These are phyloP conservation scores for Dalechampia spathulata DNA, from an alignment of 441 rosid species.

Conservation along the genomic window DNA sequence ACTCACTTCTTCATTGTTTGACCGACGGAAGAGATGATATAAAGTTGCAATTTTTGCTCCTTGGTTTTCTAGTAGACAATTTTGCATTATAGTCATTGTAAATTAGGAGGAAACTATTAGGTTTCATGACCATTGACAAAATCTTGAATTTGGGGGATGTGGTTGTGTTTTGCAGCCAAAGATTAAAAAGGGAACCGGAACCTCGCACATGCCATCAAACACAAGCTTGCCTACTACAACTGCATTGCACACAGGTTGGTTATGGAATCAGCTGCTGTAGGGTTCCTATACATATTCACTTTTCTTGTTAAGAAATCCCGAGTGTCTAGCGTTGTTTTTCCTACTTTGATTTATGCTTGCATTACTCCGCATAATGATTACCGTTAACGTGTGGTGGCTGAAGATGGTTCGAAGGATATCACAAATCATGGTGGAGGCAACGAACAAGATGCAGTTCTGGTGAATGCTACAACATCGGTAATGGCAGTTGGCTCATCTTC, in stretches of 20 bases:
- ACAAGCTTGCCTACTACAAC: conserved; percentile 20
- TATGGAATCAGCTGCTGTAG: background rate
- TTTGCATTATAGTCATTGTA: background rate
- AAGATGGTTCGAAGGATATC: conserved; percentile 34
- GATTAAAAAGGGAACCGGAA: conserved; percentile 63
- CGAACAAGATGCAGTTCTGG: conserved; percentile 39
- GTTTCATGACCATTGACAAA: background rate
- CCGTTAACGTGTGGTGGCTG: conserved; percentile 8
- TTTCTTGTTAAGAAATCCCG: background rate
- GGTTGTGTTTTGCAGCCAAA: conserved; percentile 46
- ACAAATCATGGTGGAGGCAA: conserved; percentile 30
- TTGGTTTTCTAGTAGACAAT: background rate
- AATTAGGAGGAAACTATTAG: background rate
- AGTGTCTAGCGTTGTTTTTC: background rate
- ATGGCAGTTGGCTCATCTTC: conserved; percentile 22
- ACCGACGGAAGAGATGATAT: too few species aligned
- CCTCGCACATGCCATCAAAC: conserved; percentile 26
- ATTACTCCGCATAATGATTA: conserved; percentile 13
- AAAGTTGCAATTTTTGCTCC: too few species aligned
- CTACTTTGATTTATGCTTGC: background rate
- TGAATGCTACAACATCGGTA: conserved; percentile 13
- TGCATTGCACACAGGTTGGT: conserved; percentile 45
- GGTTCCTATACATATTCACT: background rate
- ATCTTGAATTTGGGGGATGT: too few species aligned
- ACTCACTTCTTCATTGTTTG: background rate